Evolutionary conservation across 345 rosid genomes (phyloP), one percentile per base, ranked within the genome.

Genomic region (Brassica napus): DNA sequence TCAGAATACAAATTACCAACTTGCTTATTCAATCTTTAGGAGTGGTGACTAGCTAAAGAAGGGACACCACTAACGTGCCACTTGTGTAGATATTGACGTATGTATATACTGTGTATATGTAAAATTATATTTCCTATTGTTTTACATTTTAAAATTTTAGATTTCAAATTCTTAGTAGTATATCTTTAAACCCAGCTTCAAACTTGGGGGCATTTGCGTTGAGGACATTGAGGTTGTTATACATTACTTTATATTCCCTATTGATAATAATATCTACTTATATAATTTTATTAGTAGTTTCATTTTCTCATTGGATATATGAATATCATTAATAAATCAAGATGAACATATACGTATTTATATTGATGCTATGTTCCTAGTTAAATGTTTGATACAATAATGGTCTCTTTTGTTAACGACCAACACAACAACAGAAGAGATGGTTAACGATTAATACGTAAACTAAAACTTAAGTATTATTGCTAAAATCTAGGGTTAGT

Each of bases 41-140:
- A 79, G 52, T 69, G 67, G 42, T 80, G 79, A 69, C 83, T 74
- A 74, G 79, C 83, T 54, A 37, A 75, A 80, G 79, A 80, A 75
- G 79, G 83, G 83, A 80, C 83, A 69, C 79, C 83, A 80, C 79
- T 80, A 69, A 75, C 72, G 68, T 69, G 68, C 83, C 79, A 80
- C 72, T 80, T 80, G 83, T 74, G 31, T 74, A 30, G 54, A 80
- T 80, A 58, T 69, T 37, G n/a, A 72, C 12, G 34, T 32, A 6
- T 44, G n/a, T 28, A 57, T 3, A 58, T 58, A 21, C 54, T 47
- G 54, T 52, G 21, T 59, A 18, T 35, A 37, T 42, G 49, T 37
- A 37, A 37, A 37, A 37, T 37, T 34, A 34, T 34, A 34, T 34
- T 34, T 34, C 37, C 37, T 26, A 28, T 28, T 28, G 4, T 28